Base-by-base conservation (phyloP, 2,329 filamentous ascomycete species). In the Phialophora chinensis region DNA sequence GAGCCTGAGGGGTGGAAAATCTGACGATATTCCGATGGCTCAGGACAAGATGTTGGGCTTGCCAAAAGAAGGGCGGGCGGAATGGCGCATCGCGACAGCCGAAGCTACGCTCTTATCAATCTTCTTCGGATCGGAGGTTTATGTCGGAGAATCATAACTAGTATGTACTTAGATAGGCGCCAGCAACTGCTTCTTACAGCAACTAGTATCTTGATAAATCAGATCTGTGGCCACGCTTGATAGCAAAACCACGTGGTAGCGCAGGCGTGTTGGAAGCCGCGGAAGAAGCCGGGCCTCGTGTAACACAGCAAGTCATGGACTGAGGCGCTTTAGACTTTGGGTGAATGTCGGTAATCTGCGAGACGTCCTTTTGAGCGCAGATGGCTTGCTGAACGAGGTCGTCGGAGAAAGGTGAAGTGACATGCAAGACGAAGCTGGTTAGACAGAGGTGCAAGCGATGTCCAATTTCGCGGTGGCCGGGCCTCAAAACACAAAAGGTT, bases 301-400 rank as follows among this genome's bases (percentile, higher is more conserved):
- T 7, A 5, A 25, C 10, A 12, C 25, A 17, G 42, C 11, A 27
- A 25, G 27, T 14, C n/a, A 52, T n/a, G 33, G 12, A 27, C n/a
- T 38, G 23, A 57, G 60, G 38, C 60, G 27, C 20, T 33, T 17
- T 49, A 29, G 14, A n/a, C 38, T 44, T 44, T 44, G 38, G 38
- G 49, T 20, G 8, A 52, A 29, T 17, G 4, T 67, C 66, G 66
- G 66, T 67, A 65, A 67, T 67, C 66, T 65, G 66, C 66, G 62
- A 53, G 23, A 33, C 14, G 38, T 29, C 33, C 54, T 42, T 38
- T 58, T 60, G 61, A 57, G 31, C 11, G 17, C 47, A 20, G 23
- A 42, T 49, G 58, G 58, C 58, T 65, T 56, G 50, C 42, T 57
- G 14, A 31, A 61, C 47, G 53, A 55, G 33, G 31, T 14, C n/a